Base-by-base conservation (phyloP, 306 rosid species). In the Vachellia pachyceras region DNA sequence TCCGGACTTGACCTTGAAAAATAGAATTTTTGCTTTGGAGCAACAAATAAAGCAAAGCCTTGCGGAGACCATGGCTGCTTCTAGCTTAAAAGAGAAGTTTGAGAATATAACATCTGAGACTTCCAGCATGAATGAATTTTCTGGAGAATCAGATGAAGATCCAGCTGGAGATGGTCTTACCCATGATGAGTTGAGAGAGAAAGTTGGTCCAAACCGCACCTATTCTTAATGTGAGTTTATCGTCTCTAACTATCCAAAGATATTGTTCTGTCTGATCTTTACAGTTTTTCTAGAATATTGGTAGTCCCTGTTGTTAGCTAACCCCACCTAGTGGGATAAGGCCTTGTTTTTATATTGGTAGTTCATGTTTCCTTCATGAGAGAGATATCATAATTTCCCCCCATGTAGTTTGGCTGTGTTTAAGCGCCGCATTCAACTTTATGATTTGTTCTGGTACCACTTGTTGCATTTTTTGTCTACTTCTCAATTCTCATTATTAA, bases 11-110 rank as follows among this genome's bases (percentile, higher is more conserved):
- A 89, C 83, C 42, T 83, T 94, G 13, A 84, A 85, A 84, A 90
- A 81, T 54, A 93, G 89, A 87, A 90, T 95, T 83, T 74, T 45
- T 46, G 86, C 91, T 84, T 87, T 95, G 90, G 85, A 77, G 86
- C 89, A 88, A 77, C 88, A 87, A 83, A 88, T 95, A 82, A 91
- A 88, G 85, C 84, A 70, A 82, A 80, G 86, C 88, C 83, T 92
- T 77, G 88, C 41, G 10, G 90, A 90, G 71, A 90, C 93, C 18
- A 29, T 93, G 79, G 91, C 71, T 44, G 79, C 94, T 5, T 89
- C 94, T 50, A 75, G 85, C 84, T 80, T 95, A 63, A 95, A 93
- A 81, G 85, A 89, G 83, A 85, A 90, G 89, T 89, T 85, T 64
- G 96, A 90, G 78, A 82, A 80, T 87, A 82, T 92, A 72, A 78